These are phyloP conservation scores for Apophysomyces variabilis DNA, from an alignment of 371 early-diverging fungal species.

Conservation along the genomic window DNA sequence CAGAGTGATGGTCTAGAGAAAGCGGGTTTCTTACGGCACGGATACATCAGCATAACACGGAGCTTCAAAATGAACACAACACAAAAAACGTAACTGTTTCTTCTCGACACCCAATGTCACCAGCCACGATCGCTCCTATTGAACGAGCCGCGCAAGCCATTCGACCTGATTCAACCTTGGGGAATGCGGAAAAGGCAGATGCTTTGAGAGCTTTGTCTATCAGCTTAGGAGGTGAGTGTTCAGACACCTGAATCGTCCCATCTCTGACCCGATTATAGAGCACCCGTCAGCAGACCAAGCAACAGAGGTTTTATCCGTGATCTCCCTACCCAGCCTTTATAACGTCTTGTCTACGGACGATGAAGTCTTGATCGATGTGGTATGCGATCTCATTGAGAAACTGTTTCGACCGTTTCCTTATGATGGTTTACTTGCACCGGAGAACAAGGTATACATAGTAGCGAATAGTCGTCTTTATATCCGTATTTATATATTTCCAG, in stretches of 20 bases:
- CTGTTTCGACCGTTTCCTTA: conserved; percentile 38
- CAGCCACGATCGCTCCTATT: conserved; percentile 23
- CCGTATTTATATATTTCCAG: conserved; percentile 17
- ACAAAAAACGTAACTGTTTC: background rate
- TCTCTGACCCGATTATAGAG: conserved; percentile 16
- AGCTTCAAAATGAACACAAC: background rate
- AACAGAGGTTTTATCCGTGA: conserved; percentile 21
- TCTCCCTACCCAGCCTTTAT: conserved; percentile 38
- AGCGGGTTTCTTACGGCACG: too few relatives aligned
- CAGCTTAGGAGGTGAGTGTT: conserved; percentile 32
- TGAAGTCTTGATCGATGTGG: conserved; percentile 22
- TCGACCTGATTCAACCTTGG: conserved; percentile 20
- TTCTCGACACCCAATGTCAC: conserved; percentile 23
- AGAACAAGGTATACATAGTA: conserved; percentile 24
- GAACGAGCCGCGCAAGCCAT: conserved; percentile 34
- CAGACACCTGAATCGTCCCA: background rate
- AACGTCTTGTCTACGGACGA: conserved; percentile 30
- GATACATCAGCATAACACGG: background rate
- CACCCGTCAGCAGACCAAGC: conserved; percentile 29
- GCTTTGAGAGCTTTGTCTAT: conserved; percentile 34
- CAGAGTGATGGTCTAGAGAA: too few relatives aligned
- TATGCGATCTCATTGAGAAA: conserved; percentile 38
- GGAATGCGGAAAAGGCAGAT: conserved; percentile 30
- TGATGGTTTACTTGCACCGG: conserved; percentile 23
- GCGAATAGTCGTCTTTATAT: background rate